Evolutionary conservation across 768 basidiomycete species (phyloP).

Genomic region (Suillus spraguei): DNA sequence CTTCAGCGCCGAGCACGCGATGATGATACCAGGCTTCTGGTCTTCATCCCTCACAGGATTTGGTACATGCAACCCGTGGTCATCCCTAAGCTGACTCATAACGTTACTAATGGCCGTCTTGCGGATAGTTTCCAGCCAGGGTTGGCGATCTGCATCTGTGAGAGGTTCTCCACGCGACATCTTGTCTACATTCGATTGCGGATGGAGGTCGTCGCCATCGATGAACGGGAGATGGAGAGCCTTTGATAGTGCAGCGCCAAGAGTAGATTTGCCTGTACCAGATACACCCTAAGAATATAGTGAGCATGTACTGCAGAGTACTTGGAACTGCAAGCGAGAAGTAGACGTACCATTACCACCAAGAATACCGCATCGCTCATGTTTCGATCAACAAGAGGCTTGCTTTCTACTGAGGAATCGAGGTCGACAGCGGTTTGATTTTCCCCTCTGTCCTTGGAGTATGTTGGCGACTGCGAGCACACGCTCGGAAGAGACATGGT

Average conservation of each 20-base stretch:
- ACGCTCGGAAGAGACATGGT: neutral
- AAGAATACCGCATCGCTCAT: conserved; percentile 35
- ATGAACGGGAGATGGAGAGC: conserved; percentile 73
- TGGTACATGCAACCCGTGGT: conserved; percentile 28
- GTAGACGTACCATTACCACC: conserved; percentile 52
- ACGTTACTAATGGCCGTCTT: conserved; percentile 47
- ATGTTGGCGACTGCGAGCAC: neutral
- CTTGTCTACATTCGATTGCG: conserved; percentile 80
- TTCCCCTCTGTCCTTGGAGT: neutral
- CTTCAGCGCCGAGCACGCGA: conserved; percentile 88
- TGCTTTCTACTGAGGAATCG: neutral
- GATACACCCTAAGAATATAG: conserved; percentile 61
- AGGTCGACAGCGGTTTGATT: neutral
- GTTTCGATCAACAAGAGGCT: conserved; percentile 6
- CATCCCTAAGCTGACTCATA: conserved; percentile 8
- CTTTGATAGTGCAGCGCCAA: conserved; percentile 64
- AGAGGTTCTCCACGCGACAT: conserved; percentile 80
- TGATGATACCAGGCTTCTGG: conserved; percentile 57
- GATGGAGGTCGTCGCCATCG: conserved; percentile 92
- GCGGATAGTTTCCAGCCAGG: conserved; percentile 83
- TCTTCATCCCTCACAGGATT: conserved; percentile 8
- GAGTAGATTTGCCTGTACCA: conserved; percentile 74
- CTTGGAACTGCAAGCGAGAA: neutral
- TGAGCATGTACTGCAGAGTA: neutral
- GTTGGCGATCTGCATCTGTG: conserved; percentile 79